Base-by-base conservation (phyloP, 768 basidiomycete genomes). In the Tricholoma sp. region DNA sequence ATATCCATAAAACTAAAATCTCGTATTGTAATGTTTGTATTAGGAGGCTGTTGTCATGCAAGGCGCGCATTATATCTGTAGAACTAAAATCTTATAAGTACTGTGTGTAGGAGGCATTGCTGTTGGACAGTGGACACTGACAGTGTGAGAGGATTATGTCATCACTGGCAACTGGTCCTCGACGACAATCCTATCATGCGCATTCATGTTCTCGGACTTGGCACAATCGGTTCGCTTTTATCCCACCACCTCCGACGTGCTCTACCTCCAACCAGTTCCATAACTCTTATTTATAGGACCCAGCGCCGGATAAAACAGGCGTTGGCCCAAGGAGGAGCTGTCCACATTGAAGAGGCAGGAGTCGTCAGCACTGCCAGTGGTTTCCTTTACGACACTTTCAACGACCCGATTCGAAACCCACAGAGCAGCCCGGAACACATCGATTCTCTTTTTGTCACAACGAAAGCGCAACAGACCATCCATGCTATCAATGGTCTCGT, bases 181-280 rank as follows among this genome's bases (percentile, higher is more conserved):
- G n/a, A n/a, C 12, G 15, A 3, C 39, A 41, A 44, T n/a, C 55
- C 39, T 59, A 50, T 37, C 59, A 89, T 91, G 88, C 85, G 80
- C 59, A 80, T 88, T 66, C 86, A 90, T 74, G 65, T 90, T 60
- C 78, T 91, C 59, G 93, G 94, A 62, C 70, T 93, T 41, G 93
- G 93, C 50, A 80, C 92, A 44, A 81, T 96, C 59, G 95, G 95
- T 54, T 83, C 84, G 29, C 83, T 98, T 57, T 60, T 98, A 60
- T 80, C 94, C 13, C 83, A 88, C 68, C 82, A 95, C 68, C 81
- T 98, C 39, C 86, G 90, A 39, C 76, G 76, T 50, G 70, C 75
- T 53, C 74, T 91, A 51, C 76, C 83, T 17, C 58, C 68, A 29
- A 62, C 71, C 13, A 77, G 84, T 61, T 67, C 79, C 42, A 76